Evolutionary conservation across 2,329 filamentous ascomycete species (phyloP).

Genomic region (Neobulgaria alba): DNA sequence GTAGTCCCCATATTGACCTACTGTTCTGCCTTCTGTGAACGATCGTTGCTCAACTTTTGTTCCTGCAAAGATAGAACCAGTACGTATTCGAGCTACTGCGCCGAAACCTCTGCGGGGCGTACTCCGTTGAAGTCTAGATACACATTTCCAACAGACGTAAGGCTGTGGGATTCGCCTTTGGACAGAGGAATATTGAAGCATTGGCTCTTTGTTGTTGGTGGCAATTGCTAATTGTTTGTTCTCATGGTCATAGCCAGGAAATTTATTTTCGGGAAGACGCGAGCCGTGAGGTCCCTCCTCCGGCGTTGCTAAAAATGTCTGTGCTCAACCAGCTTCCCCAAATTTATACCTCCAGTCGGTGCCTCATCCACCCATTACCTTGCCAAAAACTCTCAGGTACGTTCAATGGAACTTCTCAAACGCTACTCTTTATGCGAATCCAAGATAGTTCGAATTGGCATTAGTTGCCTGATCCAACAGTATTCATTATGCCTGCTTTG

Average conservation of each 20-base stretch:
- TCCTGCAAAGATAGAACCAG: no score
- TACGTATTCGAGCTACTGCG: no score
- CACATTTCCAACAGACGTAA: constrained; percentile 23
- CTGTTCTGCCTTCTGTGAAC: no score
- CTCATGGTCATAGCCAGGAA: background rate
- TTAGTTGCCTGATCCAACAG: constrained; percentile 34
- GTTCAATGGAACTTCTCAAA: no score
- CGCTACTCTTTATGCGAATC: no score
- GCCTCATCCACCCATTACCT: no score
- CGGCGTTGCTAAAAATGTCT: background rate
- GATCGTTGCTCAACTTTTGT: no score
- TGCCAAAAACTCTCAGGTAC: constrained; percentile 9
- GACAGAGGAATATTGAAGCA: constrained; percentile 13
- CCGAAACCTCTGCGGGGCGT: no score
- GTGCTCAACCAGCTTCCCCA: background rate
- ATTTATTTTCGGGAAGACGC: constrained; percentile 8
- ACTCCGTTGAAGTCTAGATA: constrained; percentile 7
- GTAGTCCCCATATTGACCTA: no score
- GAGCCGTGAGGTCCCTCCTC: constrained; percentile 1
- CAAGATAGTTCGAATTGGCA: no score
- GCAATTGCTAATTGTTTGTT: background rate
- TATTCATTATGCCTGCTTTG: constrained; percentile 42
- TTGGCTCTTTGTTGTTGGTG: constrained; percentile 4
- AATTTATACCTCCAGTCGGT: background rate
- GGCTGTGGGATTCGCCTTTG: constrained; percentile 1